Conservation (phyloP, 495 filamentous ascomycete genomes). For the Penicillium herquei region DNA sequence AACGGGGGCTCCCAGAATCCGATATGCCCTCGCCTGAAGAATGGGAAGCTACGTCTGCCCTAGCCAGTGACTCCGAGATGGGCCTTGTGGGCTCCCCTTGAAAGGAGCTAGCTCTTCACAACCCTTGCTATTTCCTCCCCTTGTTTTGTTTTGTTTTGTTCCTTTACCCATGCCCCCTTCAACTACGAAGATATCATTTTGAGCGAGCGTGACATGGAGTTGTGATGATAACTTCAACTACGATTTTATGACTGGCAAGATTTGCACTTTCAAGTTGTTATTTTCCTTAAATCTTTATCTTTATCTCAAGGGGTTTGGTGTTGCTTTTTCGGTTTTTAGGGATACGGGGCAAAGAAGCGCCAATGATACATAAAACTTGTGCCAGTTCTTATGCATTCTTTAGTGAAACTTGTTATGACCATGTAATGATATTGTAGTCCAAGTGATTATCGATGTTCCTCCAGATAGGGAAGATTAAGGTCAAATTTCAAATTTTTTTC, state of each 20-base stretch:
- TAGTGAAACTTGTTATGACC: not conserved
- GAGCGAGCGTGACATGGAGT: conserved; percentile 12
- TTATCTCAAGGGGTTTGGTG: conserved; percentile 5
- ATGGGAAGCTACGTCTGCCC: conserved; percentile 45
- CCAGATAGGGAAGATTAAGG: no score
- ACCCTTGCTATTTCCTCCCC: not conserved
- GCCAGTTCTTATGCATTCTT: not conserved
- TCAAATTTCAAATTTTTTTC: not conserved
- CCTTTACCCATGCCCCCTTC: not conserved
- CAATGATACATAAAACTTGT: not conserved
- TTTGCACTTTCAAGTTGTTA: not conserved
- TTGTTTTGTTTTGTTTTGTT: not conserved
- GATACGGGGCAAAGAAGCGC: not conserved
- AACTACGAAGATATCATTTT: conserved; percentile 6
- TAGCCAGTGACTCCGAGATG: conserved; percentile 45
- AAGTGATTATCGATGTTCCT: no score
- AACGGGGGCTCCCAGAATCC: conserved; percentile 33
- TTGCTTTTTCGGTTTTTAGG: conserved; percentile 2
- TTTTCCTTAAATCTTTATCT: not conserved
- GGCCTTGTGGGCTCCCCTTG: conserved; percentile 39
- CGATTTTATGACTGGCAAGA: conserved; percentile 18
- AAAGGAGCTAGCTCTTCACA: not conserved
- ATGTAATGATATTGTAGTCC: no score
- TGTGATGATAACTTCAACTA: conserved; percentile 10
- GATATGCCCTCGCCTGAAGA: conserved; percentile 42